These are phyloP conservation scores for Castanea mollissima DNA, from an alignment of 306 rosid genomes.

Conservation along the genomic window DNA sequence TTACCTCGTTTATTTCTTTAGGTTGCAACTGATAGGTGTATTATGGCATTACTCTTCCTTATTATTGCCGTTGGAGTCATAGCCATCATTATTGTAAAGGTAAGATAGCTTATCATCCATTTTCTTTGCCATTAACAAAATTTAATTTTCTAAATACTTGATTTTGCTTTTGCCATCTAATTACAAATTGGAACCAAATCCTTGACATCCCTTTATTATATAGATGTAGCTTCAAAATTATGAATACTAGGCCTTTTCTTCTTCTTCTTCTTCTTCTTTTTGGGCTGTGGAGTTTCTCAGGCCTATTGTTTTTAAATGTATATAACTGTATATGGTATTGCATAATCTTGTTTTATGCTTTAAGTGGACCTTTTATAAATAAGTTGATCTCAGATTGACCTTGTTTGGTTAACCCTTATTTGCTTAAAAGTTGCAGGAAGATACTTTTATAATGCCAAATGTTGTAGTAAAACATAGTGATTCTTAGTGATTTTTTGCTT, in stretches of 20 bases:
- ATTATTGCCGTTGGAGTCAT: conserved; percentile 71
- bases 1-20: conserved; percentile 16
- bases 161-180: neutral
- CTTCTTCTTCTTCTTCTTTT: neutral
- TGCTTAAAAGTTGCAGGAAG: neutral
- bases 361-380: neutral
- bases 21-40: conserved; percentile 95
- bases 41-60: conserved; percentile 74
- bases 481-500: too few relatives aligned
- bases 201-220: neutral
- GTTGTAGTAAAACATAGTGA: neutral
- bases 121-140: neutral
- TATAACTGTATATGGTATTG: neutral
- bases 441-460: neutral
- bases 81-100: conserved; percentile 87
- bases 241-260: neutral
- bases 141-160: neutral
- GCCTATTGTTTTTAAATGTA: neutral
- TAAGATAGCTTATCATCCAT: conserved; percentile 1
- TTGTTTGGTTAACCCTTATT: neutral
- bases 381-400: neutral
- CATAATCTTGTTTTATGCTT: neutral
- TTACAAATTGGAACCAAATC: neutral
- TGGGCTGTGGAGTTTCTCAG: neutral
- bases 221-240: neutral